Evolutionary conservation across 83 land plant species (phyloP).

Genomic region (Picea abies): DNA sequence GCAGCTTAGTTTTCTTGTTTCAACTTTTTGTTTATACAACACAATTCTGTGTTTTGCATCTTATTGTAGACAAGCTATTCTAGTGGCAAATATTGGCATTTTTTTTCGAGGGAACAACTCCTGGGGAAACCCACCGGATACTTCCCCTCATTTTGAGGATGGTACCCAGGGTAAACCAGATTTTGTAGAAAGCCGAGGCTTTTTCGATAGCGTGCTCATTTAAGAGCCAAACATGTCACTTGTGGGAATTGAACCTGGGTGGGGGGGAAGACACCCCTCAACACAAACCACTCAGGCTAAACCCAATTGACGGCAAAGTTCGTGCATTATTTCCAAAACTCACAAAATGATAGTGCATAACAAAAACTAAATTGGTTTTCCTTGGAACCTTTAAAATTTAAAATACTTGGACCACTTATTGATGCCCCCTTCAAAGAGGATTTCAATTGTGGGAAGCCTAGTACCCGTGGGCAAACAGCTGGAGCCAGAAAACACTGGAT

Average conservation of each 20-base stretch:
- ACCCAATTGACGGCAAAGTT: too few species aligned
- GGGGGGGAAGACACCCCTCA: too few species aligned
- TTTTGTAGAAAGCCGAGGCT: too few species aligned
- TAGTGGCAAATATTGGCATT: too few species aligned
- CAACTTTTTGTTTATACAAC: not conserved
- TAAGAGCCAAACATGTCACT: too few species aligned
- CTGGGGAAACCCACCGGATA: too few species aligned
- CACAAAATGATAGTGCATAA: not conserved
- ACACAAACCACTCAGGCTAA: too few species aligned
- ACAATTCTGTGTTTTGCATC: not conserved
- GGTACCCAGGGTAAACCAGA: too few species aligned
- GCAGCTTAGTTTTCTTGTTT: not conserved
- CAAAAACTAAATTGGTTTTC: not conserved
- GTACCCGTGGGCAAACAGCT: not conserved
- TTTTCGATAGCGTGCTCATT: too few species aligned
- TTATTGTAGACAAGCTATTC: not conserved
- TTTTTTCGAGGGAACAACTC: too few species aligned
- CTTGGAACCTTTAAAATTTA: not conserved
- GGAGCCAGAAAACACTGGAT: not conserved
- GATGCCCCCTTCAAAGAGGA: not conserved
- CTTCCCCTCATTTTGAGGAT: too few species aligned
- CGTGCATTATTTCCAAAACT: not conserved
- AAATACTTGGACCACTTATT: not conserved
- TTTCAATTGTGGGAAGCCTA: not conserved
- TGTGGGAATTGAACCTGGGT: too few species aligned